phyloP scores from a whole-genome alignment of 225 moss, liverwort and hornwort species.

The Anthoceros angustus region DNA sequence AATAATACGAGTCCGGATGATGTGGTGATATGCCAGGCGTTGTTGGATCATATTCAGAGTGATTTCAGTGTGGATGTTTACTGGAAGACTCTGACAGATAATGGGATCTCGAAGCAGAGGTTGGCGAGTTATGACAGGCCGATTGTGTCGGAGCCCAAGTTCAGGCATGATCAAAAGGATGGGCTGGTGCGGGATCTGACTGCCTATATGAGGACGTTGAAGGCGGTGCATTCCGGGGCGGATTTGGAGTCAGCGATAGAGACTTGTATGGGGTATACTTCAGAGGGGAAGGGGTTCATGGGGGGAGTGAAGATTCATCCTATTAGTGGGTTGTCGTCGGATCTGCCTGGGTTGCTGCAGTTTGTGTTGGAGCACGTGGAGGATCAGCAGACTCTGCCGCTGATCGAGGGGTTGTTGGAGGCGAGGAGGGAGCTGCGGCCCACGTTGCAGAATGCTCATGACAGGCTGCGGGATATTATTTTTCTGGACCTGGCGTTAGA shows the following conservation, averaged over 20 bases:
- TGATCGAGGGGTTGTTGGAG: conserved; percentile 76
- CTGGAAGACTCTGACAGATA: conserved; percentile 83
- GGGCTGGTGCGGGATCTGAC: conserved; percentile 66
- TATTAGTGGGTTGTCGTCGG: conserved; percentile 62
- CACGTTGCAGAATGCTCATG: conserved; percentile 42
- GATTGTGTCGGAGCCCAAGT: conserved; percentile 73
- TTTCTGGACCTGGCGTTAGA: conserved; percentile 87
- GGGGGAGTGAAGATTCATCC: conserved; percentile 68
- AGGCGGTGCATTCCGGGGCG: conserved; percentile 97
- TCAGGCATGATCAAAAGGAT: conserved; percentile 51
- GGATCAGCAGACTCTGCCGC: conserved; percentile 48
- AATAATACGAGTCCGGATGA: conserved; percentile 98
- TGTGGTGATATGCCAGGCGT: conserved; percentile 95
- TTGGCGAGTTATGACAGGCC: conserved; percentile 86
- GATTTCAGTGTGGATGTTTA: conserved; percentile 61
- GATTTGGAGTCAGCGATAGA: conserved; percentile 87
- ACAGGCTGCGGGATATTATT: conserved; percentile 77
- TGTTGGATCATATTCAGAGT: conserved; percentile 54
- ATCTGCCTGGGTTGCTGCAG: conserved; percentile 51
- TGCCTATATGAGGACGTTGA: conserved; percentile 73
- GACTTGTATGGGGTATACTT: conserved; percentile 73
- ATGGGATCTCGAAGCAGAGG: conserved; percentile 79
- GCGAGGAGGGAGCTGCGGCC: conserved; percentile 69
- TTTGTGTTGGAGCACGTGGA: conserved; percentile 70
- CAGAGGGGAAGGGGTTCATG: conserved; percentile 79